phyloP scores from a whole-genome alignment of 2,329 filamentous ascomycete species.

The Fusarium sp. region DNA sequence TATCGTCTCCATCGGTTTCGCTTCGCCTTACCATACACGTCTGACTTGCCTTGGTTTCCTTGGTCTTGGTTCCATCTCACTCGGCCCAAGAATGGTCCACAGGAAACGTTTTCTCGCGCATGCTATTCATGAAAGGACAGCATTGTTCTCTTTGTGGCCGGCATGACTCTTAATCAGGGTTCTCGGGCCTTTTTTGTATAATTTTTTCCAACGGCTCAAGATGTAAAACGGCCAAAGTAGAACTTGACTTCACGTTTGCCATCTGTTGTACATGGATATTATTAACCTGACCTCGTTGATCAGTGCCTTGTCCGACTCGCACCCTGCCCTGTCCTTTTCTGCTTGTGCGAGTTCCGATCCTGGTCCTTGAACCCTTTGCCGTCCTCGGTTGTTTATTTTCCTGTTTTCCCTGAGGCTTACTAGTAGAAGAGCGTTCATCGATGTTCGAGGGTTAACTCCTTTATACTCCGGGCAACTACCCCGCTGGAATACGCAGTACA shows the following conservation, averaged over 20 bases:
- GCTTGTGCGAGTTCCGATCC: constrained; percentile 15
- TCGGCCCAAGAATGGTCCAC: neutral
- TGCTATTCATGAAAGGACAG: neutral
- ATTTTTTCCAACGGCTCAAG: neutral
- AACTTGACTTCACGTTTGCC: neutral
- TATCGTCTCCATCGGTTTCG: neutral
- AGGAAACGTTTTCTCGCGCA: neutral
- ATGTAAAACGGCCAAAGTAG: neutral
- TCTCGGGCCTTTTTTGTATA: neutral
- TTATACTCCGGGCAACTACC: constrained; percentile 6
- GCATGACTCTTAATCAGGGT: neutral
- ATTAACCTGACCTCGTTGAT: constrained; percentile 17
- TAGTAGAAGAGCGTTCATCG: neutral
- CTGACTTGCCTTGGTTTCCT: neutral
- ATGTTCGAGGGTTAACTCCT: neutral
- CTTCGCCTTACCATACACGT: neutral
- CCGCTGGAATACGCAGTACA: constrained; percentile 10
- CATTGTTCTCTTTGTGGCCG: neutral
- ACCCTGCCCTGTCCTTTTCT: neutral
- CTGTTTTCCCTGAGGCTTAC: constrained; percentile 8
- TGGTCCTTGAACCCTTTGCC: constrained; percentile 3
- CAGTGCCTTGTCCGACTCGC: constrained; percentile 19
- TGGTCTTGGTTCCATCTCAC: neutral
- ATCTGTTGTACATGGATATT: neutral
- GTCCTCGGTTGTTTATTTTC: constrained; percentile 18